Evolutionary conservation across 2,329 filamentous ascomycete species (phyloP).

Genomic region (Aspergillus pseudoterreus): DNA sequence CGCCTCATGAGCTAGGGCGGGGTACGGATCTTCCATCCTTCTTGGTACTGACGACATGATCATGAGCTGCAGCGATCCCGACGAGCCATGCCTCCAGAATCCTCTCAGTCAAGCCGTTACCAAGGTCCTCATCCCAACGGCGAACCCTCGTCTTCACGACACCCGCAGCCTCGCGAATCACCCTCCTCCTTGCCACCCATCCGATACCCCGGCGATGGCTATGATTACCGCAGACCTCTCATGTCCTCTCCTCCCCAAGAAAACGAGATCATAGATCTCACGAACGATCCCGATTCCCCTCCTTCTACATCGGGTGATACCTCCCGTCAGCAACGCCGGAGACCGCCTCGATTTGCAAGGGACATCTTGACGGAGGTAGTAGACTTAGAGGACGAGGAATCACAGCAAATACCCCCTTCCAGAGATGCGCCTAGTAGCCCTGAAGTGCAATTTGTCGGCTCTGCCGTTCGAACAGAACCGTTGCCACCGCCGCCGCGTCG

Average conservation of each 20-base stretch:
- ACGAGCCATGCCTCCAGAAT: slow-evolving; percentile 32
- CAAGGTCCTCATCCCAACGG: slow-evolving; percentile 22
- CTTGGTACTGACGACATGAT: slow-evolving; percentile 24
- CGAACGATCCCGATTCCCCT: slow-evolving; percentile 41
- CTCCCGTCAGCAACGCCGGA: slow-evolving; percentile 1
- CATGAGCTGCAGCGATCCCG: slow-evolving; percentile 10
- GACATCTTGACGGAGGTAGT: slow-evolving; percentile 37
- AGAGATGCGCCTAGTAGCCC: slow-evolving; percentile 35
- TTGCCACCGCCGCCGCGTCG: slow-evolving; percentile 6
- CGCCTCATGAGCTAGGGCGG: slow-evolving; percentile 2
- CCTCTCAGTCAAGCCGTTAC: slow-evolving; percentile 22
- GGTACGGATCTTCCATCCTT: background rate
- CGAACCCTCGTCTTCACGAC: slow-evolving; percentile 20
- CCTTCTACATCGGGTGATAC: slow-evolving; percentile 6
- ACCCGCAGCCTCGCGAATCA: slow-evolving; percentile 3
- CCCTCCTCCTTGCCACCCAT: slow-evolving; percentile 27
- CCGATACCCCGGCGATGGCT: slow-evolving; percentile 51
- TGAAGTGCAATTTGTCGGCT: slow-evolving; percentile 50
- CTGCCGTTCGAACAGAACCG: slow-evolving; percentile 17
- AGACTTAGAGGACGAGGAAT: slow-evolving; percentile 38
- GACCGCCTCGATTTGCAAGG: slow-evolving; percentile 34
- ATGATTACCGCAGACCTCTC: slow-evolving; percentile 52
- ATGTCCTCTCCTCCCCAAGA: slow-evolving; percentile 33
- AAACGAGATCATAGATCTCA: slow-evolving; percentile 45
- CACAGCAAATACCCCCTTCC: slow-evolving; percentile 3